Evolutionary conservation across 345 rosid genomes (phyloP).

Genomic region (Dipteronia dyeriana): DNA sequence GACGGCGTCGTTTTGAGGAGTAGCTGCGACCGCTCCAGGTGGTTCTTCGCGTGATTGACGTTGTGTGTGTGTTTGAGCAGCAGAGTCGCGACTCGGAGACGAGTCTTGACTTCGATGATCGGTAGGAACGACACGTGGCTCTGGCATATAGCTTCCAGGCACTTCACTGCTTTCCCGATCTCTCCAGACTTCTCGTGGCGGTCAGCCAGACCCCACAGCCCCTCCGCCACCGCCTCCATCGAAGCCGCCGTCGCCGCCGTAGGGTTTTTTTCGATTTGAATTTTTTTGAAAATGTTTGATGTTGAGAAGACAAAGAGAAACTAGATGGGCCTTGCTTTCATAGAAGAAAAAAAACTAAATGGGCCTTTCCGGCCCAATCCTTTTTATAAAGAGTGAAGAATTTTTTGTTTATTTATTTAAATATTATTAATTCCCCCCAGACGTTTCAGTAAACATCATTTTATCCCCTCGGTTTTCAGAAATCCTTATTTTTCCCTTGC

Average conservation of each 20-base stretch:
- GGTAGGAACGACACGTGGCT: slow-evolving; percentile 72
- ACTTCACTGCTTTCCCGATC: slow-evolving; percentile 72
- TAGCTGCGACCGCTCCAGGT: slow-evolving; percentile 81
- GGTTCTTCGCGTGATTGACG: slow-evolving; percentile 80
- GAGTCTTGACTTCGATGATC: slow-evolving; percentile 80
- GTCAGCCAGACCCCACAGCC: slow-evolving; percentile 92
- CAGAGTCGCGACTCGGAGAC: slow-evolving; percentile 77
- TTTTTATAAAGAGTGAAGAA: no score
- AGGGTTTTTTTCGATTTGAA: background rate
- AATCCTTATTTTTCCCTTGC: no score
- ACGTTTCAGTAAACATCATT: no score
- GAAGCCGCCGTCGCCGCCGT: background rate
- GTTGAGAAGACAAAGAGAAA: background rate
- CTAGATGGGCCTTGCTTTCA: background rate
- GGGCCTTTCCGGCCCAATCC: no score
- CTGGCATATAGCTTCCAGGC: slow-evolving; percentile 92
- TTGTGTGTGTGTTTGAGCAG: slow-evolving; percentile 88
- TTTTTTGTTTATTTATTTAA: no score
- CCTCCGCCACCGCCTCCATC: slow-evolving; percentile 89
- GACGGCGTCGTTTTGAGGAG: slow-evolving; percentile 82
- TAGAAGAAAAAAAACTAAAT: no score
- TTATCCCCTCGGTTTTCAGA: no score
- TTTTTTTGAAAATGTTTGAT: background rate
- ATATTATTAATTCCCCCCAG: no score
- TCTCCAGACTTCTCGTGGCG: slow-evolving; percentile 71